A percentile compares a stretch with the other conserved stretches of the same genome.
Evolutionary conservation across 1,284 basidiomycete genomes (phyloP).

Genomic region (Cryptococcus wingfieldii): DNA sequence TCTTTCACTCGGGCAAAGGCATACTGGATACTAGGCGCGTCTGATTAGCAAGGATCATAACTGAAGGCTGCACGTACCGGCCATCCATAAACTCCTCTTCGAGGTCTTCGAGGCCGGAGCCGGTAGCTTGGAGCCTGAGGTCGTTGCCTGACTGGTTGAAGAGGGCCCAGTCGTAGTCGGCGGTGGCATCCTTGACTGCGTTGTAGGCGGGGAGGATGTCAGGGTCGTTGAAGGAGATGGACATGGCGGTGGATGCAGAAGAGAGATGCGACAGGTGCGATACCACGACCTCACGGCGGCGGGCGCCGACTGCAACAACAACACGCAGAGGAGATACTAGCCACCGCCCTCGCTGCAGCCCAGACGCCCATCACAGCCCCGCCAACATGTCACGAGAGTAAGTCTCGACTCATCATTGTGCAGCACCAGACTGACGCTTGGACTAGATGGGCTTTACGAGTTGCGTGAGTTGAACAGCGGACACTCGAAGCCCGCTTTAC

Average conservation of each 20-base stretch:
- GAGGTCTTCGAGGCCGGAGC: slow-evolving; percentile 82
- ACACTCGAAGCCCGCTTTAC: too few species aligned
- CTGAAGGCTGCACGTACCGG: slow-evolving; percentile 54
- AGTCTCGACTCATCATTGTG: too few species aligned
- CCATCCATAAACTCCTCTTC: slow-evolving; percentile 94
- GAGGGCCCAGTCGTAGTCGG: slow-evolving; percentile 77
- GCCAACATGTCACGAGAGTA: too few species aligned
- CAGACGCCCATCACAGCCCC: too few species aligned
- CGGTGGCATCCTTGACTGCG: slow-evolving; percentile 65
- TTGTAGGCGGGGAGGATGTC: slow-evolving; percentile 76
- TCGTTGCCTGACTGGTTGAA: slow-evolving; percentile 81
- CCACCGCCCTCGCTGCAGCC: too few species aligned
- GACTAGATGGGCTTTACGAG: too few species aligned
- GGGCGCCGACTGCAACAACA: too few species aligned
- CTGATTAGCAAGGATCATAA: background rate
- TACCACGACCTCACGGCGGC: too few species aligned
- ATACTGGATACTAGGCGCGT: slow-evolving; percentile 72
- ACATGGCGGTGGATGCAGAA: background rate
- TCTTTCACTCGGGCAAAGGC: slow-evolving; percentile 86
- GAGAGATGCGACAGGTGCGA: background rate
- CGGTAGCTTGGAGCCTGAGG: slow-evolving; percentile 79
- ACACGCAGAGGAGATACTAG: too few species aligned
- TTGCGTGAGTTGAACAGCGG: too few species aligned
- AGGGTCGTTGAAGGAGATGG: slow-evolving; percentile 22
- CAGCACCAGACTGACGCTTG: too few species aligned